A percentile compares a stretch with the other conserved stretches of the same genome.
phyloP scores from a whole-genome alignment of 148 eudicot species.

The Vaccinium darrowii region DNA sequence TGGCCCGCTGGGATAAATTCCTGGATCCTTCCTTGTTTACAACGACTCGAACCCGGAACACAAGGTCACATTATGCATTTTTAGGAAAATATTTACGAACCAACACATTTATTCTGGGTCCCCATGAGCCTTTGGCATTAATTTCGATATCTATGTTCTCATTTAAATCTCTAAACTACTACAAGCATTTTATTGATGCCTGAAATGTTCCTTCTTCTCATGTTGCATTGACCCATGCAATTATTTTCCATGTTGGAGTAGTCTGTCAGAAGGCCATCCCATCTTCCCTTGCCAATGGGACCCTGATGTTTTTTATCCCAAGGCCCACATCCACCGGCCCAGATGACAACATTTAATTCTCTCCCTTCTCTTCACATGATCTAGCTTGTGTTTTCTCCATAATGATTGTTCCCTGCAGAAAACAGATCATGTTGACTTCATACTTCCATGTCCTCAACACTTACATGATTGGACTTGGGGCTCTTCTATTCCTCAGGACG shows the following conservation, averaged over 20 bases:
- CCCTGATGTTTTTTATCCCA: background rate
- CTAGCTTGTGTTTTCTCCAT: background rate
- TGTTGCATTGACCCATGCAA: background rate
- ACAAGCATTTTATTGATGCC: background rate
- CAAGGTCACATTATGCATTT: background rate
- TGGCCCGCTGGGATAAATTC: background rate
- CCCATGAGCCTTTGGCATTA: background rate
- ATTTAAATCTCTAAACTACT: background rate
- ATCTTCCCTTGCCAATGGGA: background rate
- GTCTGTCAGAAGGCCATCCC: conserved; percentile 11
- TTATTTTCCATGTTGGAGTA: background rate
- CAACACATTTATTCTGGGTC: background rate
- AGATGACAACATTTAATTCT: conserved; percentile 2
- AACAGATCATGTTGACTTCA: background rate
- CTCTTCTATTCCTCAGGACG: no score
- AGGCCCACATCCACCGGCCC: background rate
- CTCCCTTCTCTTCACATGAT: background rate
- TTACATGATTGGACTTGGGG: no score
- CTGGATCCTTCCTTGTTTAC: no score
- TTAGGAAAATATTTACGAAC: background rate
- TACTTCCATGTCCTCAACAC: background rate
- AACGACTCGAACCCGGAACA: background rate
- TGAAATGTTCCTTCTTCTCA: background rate
- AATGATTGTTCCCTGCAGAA: background rate
- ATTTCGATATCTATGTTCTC: background rate